A percentile compares a stretch with the other conserved stretches of the same genome.
phyloP scores from a whole-genome alignment of 2,329 filamentous ascomycete genomes.

The Dactylellina cionopaga region DNA sequence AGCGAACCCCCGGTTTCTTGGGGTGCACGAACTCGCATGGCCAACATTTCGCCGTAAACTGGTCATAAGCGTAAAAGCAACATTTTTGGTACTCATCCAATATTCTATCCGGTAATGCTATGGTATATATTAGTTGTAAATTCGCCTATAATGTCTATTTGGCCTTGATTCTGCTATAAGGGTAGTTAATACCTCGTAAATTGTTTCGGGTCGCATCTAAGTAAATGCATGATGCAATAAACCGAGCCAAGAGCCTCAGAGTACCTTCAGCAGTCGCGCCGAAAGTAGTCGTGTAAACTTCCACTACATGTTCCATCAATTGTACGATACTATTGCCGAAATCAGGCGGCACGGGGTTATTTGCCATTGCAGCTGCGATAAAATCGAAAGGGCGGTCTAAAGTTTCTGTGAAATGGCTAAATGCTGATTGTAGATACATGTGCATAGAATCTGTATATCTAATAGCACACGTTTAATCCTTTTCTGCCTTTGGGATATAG shows the following conservation, averaged over 20 bases:
- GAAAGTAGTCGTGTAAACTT: constrained; percentile 53
- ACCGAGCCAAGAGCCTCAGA: constrained; percentile 63
- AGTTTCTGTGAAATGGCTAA: constrained; percentile 64
- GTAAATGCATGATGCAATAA: constrained; percentile 67
- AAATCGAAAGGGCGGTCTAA: constrained; percentile 66
- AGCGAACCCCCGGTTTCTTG: background rate
- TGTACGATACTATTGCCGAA: constrained; percentile 65
- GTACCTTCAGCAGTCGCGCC: constrained; percentile 53
- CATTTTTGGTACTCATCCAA: constrained; percentile 46
- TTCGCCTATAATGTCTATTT: background rate
- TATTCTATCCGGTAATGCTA: constrained; percentile 54
- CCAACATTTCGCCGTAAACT: constrained; percentile 64
- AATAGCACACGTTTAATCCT: constrained; percentile 64
- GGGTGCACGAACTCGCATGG: background rate
- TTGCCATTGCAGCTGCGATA: constrained; percentile 62
- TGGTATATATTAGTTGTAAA: background rate
- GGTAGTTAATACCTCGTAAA: constrained; percentile 50
- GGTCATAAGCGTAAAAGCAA: constrained; percentile 56
- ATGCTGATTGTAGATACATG: constrained; percentile 64
- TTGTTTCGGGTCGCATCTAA: constrained; percentile 62
- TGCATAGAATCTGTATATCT: constrained; percentile 64
- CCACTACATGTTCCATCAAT: constrained; percentile 62
- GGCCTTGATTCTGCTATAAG: no score
- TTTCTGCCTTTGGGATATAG: constrained; percentile 62
- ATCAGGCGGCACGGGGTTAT: constrained; percentile 64